Percentiles rank a stretch among this genome's conserved stretches.
Conservation (phyloP, 2,329 filamentous ascomycete species). For the Arthroderma uncinatum region DNA sequence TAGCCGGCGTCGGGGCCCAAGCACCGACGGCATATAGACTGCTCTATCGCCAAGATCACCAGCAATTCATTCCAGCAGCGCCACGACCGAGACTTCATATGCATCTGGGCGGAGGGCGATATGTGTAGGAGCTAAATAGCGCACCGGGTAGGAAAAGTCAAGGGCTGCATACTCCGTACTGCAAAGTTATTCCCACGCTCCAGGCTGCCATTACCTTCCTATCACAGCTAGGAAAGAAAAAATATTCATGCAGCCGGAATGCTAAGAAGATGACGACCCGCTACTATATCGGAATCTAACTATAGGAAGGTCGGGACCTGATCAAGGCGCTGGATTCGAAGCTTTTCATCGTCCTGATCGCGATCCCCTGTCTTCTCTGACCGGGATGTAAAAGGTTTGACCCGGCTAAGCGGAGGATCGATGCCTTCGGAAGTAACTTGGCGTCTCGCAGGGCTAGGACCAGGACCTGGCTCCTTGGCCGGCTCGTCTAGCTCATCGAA, state of each 20-base stretch:
- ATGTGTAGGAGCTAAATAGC: not conserved
- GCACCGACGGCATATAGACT: not conserved
- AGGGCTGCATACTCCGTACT: not conserved
- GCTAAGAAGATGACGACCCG: not conserved
- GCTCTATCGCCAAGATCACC: not conserved
- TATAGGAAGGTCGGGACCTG: slow-evolving; percentile 36
- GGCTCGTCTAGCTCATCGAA: slow-evolving; percentile 24
- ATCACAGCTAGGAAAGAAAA: not conserved
- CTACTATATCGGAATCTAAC: slow-evolving; percentile 19
- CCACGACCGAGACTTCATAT: not conserved
- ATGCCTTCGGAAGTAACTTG: slow-evolving; percentile 17
- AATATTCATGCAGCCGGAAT: not conserved
- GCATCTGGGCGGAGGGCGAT: not conserved
- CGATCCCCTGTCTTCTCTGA: not conserved
- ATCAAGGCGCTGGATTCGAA: slow-evolving; percentile 31
- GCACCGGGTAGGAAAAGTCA: not conserved
- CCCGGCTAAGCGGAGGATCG: slow-evolving; percentile 10
- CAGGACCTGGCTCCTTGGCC: not conserved
- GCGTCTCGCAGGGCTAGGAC: slow-evolving; percentile 22
- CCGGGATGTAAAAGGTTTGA: slow-evolving; percentile 13
- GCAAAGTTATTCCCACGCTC: too few species aligned
- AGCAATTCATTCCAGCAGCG: not conserved
- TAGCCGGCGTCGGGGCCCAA: too few species aligned
- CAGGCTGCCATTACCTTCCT: too few species aligned
- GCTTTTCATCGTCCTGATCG: slow-evolving; percentile 16